Conservation (phyloP, 805 yeast species). For the Candida ovalis region DNA sequence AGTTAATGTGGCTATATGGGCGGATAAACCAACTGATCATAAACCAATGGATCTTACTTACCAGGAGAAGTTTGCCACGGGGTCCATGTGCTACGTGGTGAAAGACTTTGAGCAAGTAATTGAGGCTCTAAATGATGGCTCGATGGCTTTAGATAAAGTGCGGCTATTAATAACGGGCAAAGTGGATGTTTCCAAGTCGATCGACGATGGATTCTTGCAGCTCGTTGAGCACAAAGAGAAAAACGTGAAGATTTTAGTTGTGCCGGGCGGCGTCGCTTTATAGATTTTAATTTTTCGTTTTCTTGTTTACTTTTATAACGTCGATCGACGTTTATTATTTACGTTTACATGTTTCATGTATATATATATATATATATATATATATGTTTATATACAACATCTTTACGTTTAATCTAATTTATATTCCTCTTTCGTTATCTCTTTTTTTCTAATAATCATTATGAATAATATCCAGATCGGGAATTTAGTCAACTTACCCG, state of each 20-base stretch:
- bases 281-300: background rate
- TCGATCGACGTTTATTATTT: background rate
- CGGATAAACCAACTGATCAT: constrained; percentile 39
- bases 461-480: constrained; percentile 11
- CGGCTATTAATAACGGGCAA: constrained; percentile 51
- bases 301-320: background rate
- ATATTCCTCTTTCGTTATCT: background rate
- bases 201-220: constrained; percentile 50
- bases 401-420: background rate
- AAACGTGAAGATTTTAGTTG: constrained; percentile 51
- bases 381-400: background rate
- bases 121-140: constrained; percentile 44
- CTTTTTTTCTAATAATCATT: background rate
- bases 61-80: constrained; percentile 52
- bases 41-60: constrained; percentile 54
- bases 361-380: too few relatives aligned
- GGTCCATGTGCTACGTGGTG: constrained; percentile 58
- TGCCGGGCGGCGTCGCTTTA: constrained; percentile 35
- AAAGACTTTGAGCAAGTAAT: constrained; percentile 57
- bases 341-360: too few relatives aligned
- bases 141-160: constrained; percentile 41
- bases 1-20: constrained; percentile 68
- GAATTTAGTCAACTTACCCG: constrained; percentile 44
- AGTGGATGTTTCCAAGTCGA: constrained; percentile 45
- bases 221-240: constrained; percentile 49